These are phyloP conservation scores for Talaromyces funiculosus DNA, from an alignment of 2,329 filamentous ascomycete genomes.

Conservation along the genomic window DNA sequence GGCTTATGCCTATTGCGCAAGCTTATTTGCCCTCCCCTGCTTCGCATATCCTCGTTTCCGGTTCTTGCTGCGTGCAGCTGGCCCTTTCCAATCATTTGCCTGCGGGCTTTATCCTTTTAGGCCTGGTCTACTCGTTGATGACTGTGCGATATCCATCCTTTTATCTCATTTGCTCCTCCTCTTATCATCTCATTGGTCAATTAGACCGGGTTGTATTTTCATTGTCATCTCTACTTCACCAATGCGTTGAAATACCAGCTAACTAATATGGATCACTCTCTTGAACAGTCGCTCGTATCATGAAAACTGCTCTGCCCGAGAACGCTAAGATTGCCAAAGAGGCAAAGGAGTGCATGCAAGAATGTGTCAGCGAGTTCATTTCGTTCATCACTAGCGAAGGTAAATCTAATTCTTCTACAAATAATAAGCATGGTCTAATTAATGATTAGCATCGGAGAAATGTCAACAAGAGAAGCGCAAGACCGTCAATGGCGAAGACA, in stretches of 20 bases:
- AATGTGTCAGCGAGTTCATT: conserved; percentile 99
- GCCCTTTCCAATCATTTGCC: conserved; percentile 12
- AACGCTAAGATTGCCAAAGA: conserved; percentile 99
- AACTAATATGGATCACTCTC: neutral
- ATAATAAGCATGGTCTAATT: neutral
- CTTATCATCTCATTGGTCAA: conserved; percentile 2
- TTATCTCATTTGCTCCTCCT: conserved; percentile 2
- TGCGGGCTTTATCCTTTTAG: neutral
- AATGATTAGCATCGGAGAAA: conserved; percentile 78
- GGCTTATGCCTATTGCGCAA: conserved; percentile 33
- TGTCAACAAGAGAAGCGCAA: conserved; percentile 99
- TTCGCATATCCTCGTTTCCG: neutral
- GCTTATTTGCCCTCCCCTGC: conserved; percentile 43
- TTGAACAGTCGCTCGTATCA: conserved; percentile 91
- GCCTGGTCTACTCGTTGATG: neutral
- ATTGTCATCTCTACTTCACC: neutral
- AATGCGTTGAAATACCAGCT: neutral
- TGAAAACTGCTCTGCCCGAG: conserved; percentile 95
- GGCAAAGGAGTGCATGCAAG: conserved; percentile 99
- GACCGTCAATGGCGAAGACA: conserved; percentile 98
- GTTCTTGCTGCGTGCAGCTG: conserved; percentile 18
- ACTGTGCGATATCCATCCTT: neutral
- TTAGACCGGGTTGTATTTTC: neutral
- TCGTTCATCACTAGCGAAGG: conserved; percentile 99
- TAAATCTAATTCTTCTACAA: conserved; percentile 43